A percentile compares a stretch with the other conserved stretches of the same genome.
phyloP scores from a whole-genome alignment of 257 asterid species.

The Nicotiana otophora region DNA sequence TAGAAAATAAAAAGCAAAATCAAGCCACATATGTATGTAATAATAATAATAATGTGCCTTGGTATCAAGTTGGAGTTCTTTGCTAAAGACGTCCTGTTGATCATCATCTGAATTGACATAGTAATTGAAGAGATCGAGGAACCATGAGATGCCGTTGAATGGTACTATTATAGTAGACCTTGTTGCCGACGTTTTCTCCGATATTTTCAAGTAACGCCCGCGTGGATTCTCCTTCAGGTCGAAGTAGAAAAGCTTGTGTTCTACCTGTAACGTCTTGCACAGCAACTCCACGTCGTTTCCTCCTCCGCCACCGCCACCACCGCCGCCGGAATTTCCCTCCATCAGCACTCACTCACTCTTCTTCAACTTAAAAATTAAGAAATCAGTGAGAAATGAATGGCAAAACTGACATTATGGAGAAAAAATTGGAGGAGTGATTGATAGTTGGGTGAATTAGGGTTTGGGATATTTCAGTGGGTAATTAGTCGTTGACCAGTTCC shows the following conservation, averaged over 20 bases:
- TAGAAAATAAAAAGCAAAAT: not conserved
- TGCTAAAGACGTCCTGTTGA: constrained; percentile 65
- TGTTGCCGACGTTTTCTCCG: constrained; percentile 94
- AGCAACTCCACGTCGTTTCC: constrained; percentile 82
- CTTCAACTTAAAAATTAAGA: not conserved
- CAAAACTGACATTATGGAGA: not conserved
- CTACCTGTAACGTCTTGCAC: constrained; percentile 90
- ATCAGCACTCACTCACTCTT: constrained; percentile 17
- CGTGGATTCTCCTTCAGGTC: constrained; percentile 98
- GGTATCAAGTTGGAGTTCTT: constrained; percentile 91
- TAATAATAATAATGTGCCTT: constrained; percentile 39
- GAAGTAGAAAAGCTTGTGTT: constrained; percentile 94
- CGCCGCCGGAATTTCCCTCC: constrained; percentile 71
- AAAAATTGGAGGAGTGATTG: not conserved
- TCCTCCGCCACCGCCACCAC: constrained; percentile 39
- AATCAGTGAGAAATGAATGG: not conserved
- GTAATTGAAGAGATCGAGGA: constrained; percentile 95
- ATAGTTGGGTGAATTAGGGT: not conserved
- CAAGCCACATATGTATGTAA: not conserved
- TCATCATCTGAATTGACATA: constrained; percentile 70
- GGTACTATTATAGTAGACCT: constrained; percentile 97
- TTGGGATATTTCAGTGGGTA: not conserved
- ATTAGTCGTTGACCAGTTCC: not conserved
- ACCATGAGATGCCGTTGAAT: constrained; percentile 88
- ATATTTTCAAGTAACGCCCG: constrained; percentile 89